These are phyloP conservation scores for Samsoniella hepiali DNA, from an alignment of 2,329 filamentous ascomycete genomes.

Conservation along the genomic window DNA sequence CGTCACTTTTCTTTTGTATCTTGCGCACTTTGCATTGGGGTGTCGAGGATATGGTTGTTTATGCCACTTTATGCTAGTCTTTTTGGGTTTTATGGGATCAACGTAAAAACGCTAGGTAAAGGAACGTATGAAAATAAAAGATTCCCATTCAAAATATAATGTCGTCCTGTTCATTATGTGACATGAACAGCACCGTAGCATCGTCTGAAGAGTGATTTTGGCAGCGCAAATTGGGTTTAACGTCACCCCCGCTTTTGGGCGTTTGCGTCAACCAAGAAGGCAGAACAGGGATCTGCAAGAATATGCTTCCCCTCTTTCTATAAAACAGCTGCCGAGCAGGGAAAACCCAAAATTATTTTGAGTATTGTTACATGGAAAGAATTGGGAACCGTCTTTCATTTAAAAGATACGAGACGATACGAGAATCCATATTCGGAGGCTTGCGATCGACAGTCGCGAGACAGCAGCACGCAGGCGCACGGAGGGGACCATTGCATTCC, in stretches of 20 bases:
- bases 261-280: neutral
- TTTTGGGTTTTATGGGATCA: slow-evolving; percentile 36
- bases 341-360: neutral
- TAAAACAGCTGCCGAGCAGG: neutral
- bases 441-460: neutral
- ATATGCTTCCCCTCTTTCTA: slow-evolving; percentile 1
- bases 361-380: slow-evolving; percentile 1
- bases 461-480: neutral
- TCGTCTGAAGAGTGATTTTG: neutral
- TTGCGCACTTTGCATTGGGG: slow-evolving; percentile 48
- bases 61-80: slow-evolving; percentile 34
- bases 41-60: slow-evolving; percentile 49
- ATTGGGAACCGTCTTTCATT: neutral
- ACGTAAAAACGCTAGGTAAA: slow-evolving; percentile 34
- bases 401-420: neutral
- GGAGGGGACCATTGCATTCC: neutral
- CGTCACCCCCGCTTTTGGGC: slow-evolving; percentile 31
- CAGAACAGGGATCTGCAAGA: slow-evolving; percentile 15
- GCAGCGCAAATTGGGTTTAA: slow-evolving; percentile 23
- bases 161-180: neutral
- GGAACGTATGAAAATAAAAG: slow-evolving; percentile 34
- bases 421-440: neutral
- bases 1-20: slow-evolving; percentile 41
- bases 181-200: neutral
- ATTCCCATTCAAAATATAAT: slow-evolving; percentile 27